These are phyloP conservation scores for Vachellia collinsii DNA, from an alignment of 306 rosid genomes.

Conservation along the genomic window DNA sequence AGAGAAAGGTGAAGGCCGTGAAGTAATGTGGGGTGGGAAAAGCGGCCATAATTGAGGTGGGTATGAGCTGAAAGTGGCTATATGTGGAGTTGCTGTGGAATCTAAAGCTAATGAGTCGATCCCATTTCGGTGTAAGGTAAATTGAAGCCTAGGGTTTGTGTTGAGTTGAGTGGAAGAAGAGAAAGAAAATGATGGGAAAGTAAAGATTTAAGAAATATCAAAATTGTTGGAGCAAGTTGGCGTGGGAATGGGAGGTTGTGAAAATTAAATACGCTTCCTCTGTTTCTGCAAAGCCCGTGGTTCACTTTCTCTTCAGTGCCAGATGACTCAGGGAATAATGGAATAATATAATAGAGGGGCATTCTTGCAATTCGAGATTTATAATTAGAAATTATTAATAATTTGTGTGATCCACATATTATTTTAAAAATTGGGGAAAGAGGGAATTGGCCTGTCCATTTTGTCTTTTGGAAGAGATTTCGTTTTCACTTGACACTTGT, in stretches of 20 bases:
- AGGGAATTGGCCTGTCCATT: neutral
- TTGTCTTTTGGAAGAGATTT: neutral
- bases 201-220: conserved; percentile 27
- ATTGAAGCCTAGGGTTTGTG: conserved; percentile 65
- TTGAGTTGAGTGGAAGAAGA: conserved; percentile 50
- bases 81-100: conserved; percentile 23
- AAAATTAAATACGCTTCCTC: conserved; percentile 68
- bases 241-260: conserved; percentile 62
- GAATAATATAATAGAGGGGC: conserved; percentile 40
- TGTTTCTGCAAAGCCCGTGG: conserved; percentile 45
- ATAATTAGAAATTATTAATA: neutral
- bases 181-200: conserved; percentile 50
- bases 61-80: conserved; percentile 53
- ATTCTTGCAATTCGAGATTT: conserved; percentile 43
- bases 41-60: conserved; percentile 68
- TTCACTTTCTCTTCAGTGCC: conserved; percentile 51
- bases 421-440: neutral
- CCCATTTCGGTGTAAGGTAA: conserved; percentile 56
- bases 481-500: conserved; percentile 5
- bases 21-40: conserved; percentile 47
- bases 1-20: conserved; percentile 41
- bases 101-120: conserved; percentile 47
- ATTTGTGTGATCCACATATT: neutral
- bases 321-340: conserved; percentile 51
- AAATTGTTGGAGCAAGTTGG: conserved; percentile 48